phyloP scores from a whole-genome alignment of 768 basidiomycete species.

The Amanita pseudoporphyria region DNA sequence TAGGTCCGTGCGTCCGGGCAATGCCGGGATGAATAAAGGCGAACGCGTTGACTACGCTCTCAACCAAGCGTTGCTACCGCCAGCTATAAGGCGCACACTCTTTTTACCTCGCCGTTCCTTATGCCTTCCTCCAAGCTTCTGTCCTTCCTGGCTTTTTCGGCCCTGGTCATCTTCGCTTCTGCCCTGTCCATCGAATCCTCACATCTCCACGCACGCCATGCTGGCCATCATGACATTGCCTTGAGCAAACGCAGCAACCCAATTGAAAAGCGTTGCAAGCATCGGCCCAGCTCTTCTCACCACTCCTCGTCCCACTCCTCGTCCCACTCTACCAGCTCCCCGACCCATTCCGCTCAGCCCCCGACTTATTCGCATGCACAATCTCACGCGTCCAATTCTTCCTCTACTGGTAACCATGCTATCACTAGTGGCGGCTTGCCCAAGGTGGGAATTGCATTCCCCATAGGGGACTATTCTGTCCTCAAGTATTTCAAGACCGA shows the following conservation, averaged over 20 bases:
- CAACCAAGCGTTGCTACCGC: conserved; percentile 13
- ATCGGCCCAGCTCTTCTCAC: conserved; percentile 28
- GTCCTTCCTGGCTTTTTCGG: conserved; percentile 47
- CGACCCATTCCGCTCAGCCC: conserved; percentile 9
- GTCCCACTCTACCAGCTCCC: conserved; percentile 2
- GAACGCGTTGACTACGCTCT: not conserved
- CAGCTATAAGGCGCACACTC: conserved; percentile 13
- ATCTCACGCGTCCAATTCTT: conserved; percentile 12
- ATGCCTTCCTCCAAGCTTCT: conserved; percentile 47
- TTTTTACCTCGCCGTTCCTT: conserved; percentile 12
- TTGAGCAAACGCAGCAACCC: conserved; percentile 37
- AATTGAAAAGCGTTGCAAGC: conserved; percentile 45
- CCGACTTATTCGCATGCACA: not conserved
- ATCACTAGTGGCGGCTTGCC: conserved; percentile 13
- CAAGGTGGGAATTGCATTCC: conserved; percentile 65
- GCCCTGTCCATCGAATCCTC: conserved; percentile 40
- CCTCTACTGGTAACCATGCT: conserved; percentile 4
- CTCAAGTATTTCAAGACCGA: conserved; percentile 42
- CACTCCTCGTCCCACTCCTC: conserved; percentile 7
- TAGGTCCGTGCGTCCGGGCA: conserved; percentile 10
- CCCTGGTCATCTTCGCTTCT: conserved; percentile 46
- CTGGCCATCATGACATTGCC: conserved; percentile 34
- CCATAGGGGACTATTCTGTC: conserved; percentile 39
- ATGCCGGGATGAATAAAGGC: not conserved
- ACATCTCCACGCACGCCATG: conserved; percentile 30